Percentiles rank a stretch among this genome's conserved stretches.
Evolutionary conservation across 768 basidiomycete genomes (phyloP).

Genomic region (Hortiboletus flavorubellus): DNA sequence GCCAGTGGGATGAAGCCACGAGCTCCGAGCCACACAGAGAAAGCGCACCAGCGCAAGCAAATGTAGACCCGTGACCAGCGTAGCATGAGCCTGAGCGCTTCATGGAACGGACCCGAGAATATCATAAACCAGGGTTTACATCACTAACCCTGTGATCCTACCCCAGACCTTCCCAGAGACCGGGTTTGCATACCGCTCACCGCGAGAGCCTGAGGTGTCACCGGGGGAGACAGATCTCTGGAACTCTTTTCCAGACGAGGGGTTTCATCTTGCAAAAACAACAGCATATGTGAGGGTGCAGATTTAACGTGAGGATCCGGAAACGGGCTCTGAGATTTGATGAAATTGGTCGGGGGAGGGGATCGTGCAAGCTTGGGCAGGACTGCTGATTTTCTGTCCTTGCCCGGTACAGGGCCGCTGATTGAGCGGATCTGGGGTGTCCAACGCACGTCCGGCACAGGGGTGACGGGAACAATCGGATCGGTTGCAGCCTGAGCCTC

Average conservation of each 20-base stretch:
- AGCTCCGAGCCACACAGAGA: neutral
- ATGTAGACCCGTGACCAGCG: neutral
- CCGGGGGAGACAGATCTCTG: conserved; percentile 3
- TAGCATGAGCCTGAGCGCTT: neutral
- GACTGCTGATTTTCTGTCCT: conserved; percentile 21
- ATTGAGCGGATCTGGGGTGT: conserved; percentile 33
- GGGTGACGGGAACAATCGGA: conserved; percentile 23
- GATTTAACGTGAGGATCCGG: conserved; percentile 15
- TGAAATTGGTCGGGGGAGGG: conserved; percentile 11
- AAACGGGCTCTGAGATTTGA: conserved; percentile 1
- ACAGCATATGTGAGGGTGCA: conserved; percentile 10
- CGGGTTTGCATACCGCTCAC: conserved; percentile 31
- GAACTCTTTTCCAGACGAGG: neutral
- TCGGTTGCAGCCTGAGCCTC: conserved; percentile 13
- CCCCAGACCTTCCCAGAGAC: conserved; percentile 13
- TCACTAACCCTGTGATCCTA: neutral
- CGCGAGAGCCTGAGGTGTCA: conserved; percentile 27
- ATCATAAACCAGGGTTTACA: neutral
- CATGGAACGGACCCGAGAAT: neutral
- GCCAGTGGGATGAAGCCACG: neutral
- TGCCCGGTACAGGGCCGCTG: conserved; percentile 44
- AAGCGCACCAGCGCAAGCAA: neutral
- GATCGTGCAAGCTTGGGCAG: conserved; percentile 20
- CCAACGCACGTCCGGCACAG: conserved; percentile 28
- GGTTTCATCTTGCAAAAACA: conserved; percentile 3